Percentiles rank a stretch among this genome's conserved stretches.
Conservation (phyloP, 345 rosid species). For the Hevea brasiliensis region DNA sequence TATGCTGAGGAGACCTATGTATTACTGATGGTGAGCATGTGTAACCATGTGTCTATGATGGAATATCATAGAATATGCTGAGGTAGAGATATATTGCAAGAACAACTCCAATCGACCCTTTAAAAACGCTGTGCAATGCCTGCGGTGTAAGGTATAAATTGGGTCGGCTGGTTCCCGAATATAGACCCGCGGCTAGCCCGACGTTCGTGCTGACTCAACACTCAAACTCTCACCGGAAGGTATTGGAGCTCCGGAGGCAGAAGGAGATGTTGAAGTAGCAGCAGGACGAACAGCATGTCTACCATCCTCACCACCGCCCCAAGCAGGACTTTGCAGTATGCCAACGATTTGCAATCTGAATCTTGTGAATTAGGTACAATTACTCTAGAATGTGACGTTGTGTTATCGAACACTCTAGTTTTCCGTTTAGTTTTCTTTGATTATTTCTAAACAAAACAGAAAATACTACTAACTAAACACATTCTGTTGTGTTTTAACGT, state of each 20-base stretch:
- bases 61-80: too few relatives aligned
- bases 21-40: too few relatives aligned
- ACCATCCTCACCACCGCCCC: slow-evolving; percentile 31
- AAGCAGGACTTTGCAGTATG: slow-evolving; percentile 41
- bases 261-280: slow-evolving; percentile 48
- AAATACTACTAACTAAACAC: background rate
- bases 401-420: background rate
- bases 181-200: slow-evolving; percentile 80
- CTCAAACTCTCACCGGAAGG: slow-evolving; percentile 84
- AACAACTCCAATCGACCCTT: too few relatives aligned
- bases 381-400: too few relatives aligned
- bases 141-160: slow-evolving; percentile 85
- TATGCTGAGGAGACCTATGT: too few relatives aligned
- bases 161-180: slow-evolving; percentile 79
- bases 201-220: slow-evolving; percentile 76
- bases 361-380: background rate
- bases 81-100: too few relatives aligned
- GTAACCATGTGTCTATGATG: too few relatives aligned
- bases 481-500: background rate
- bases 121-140: slow-evolving; percentile 71
- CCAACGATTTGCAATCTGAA: slow-evolving; percentile 30
- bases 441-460: background rate
- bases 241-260: slow-evolving; percentile 74
- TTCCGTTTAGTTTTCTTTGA: background rate
- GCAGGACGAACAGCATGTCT: slow-evolving; percentile 27